Evolutionary conservation across 805 yeast species (phyloP).

Genomic region (Lachancea sp.): DNA sequence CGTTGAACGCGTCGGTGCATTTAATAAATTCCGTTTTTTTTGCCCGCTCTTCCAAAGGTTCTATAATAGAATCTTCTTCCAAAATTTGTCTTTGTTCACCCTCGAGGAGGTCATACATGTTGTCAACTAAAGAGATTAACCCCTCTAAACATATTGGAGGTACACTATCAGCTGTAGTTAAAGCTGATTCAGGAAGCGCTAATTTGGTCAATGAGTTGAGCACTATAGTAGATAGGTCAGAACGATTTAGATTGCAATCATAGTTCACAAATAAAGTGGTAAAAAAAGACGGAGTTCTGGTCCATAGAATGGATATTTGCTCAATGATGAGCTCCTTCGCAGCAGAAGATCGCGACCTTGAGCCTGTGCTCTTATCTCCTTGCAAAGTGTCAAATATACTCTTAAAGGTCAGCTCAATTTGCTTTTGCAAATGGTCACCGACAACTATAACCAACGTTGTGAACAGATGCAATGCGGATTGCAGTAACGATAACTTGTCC

Average conservation of each 20-base stretch:
- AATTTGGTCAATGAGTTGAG: conserved; percentile 67
- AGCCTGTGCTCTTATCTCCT: conserved; percentile 9
- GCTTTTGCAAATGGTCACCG: conserved; percentile 63
- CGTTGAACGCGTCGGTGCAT: conserved; percentile 71
- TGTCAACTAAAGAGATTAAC: conserved; percentile 59
- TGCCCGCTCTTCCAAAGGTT: conserved; percentile 31
- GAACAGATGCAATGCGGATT: conserved; percentile 69
- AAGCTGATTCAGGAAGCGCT: conserved; percentile 81
- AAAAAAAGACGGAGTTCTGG: conserved; percentile 71
- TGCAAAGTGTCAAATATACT: conserved; percentile 54
- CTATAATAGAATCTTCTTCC: conserved; percentile 13
- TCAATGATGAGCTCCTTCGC: conserved; percentile 80
- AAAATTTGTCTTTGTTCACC: conserved; percentile 7
- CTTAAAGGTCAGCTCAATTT: conserved; percentile 66
- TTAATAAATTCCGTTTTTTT: conserved; percentile 68
- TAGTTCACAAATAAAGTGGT: conserved; percentile 70
- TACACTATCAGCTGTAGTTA: conserved; percentile 70
- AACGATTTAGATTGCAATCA: conserved; percentile 85
- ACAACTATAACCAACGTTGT: conserved; percentile 63
- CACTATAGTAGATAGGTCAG: conserved; percentile 64
- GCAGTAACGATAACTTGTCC: conserved; percentile 67
- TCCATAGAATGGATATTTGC: conserved; percentile 74
- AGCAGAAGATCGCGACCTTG: conserved; percentile 35
- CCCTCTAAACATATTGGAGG: conserved; percentile 95
- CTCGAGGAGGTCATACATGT: conserved; percentile 44